Base-by-base conservation (phyloP, 1,284 basidiomycete species). In the Neotropicomus parvogracilis region DNA sequence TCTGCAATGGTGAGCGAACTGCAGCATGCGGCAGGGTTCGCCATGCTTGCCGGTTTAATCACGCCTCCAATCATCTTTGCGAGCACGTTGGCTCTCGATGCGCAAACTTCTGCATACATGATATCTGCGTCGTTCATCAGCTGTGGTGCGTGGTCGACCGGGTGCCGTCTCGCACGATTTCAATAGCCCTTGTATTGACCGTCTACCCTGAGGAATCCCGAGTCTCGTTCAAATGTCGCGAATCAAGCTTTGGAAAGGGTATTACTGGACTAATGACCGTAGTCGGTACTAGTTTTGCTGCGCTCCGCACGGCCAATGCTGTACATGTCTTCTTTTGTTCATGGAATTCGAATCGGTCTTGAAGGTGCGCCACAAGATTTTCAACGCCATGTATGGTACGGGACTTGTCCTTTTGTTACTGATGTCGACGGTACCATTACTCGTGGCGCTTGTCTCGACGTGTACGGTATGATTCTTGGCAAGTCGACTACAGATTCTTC, bases 201-300 rank as follows among this genome's bases (percentile, higher is more conserved):
- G 14, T 32, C 17, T 38, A 2, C n/a, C 42, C 14, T 32, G 53
- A 81, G 85, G 83, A 8, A 83, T 89, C 40, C 63, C 90, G 35
- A 87, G 83, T 60, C 70, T 87, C 17, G 78, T 90, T 2, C 88
- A 91, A 57, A 87, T 90, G 77, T 85, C 82, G 3, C 74, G 81
- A 5, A 61, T 88, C 24, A 75, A 68, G 40, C 70, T 91, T 1
- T 83, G 78, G 53, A 67, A 72, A 19, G 71, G 77, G 5, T 83
- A 85, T 54, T 82, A 89, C 88, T 7, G 91, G 91, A 0, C 66
- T 93, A 17, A 74, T 93, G 45, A 83, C 82, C 5, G 88, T 93
- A 2, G 88, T 92, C n/a, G 90, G 89, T 9, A 93, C 89, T 0
- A 86, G 83, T 59, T 93, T 93, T 60, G 78, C 89, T 7, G 91